Base-by-base conservation (phyloP, 2,329 filamentous ascomycete genomes). In the Ascochyta rabiei region DNA sequence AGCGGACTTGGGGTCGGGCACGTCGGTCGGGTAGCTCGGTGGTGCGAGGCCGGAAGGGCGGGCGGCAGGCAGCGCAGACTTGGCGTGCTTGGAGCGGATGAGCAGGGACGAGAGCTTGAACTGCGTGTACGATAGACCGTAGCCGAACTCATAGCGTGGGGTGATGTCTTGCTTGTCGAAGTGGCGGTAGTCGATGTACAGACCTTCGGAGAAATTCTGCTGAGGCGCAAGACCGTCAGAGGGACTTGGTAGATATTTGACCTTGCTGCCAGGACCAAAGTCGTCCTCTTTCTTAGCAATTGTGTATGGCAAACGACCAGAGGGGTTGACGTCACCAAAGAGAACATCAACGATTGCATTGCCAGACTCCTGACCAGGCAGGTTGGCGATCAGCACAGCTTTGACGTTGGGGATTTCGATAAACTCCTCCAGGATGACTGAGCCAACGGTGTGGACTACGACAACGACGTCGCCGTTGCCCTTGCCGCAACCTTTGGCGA, bases 111-210 rank as follows among this genome's bases (percentile, higher is more conserved):
- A 80, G 52, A 91, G 82, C 12, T 83, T 77, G 72, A 93, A 96
- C 0, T 77, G 82, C 0, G 91, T 92, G 77, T 95, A 96, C 47
- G 87, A 90, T 2, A 97, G 82, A 0, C 93, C 93, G 56, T 87
- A 93, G 0, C 93, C 93, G 65, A 97, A 97, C 41, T 91, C 89
- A 70, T 88, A 97, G 1, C 89, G 88, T 0, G 93, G 93, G 5
- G 81, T 80, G 56, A 95, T 87, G 52, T 82, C 80, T 49, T 88
- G 75, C 70, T 89, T 90, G 79, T 96, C 92, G 64, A 97, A 93
- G 74, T 93, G 85, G 12, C 92, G 87, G 76, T 97, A 96, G 78
- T 97, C 93, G 62, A 96, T 87, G 69, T 93, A 93, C 0, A 96
- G 77, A 0, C 91, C 91, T 69, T 96, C 91, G 1, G 81, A 82